Percentiles rank a stretch among this genome's conserved stretches.
Conservation (phyloP, 345 rosid species). For the Pistacia integerrima region DNA sequence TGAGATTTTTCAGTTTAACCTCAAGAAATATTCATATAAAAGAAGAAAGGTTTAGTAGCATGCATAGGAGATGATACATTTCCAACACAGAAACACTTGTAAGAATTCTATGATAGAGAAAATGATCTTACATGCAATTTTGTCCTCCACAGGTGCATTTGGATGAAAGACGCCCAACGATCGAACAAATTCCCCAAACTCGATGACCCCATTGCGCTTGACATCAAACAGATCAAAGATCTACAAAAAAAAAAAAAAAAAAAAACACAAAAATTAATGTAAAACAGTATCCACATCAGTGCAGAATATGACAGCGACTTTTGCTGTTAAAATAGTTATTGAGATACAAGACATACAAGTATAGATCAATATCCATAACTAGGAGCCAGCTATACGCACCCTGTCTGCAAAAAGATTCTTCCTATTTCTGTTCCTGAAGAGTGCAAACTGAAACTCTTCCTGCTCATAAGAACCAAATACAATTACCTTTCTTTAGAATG, state of each 20-base stretch:
- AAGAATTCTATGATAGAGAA: neutral
- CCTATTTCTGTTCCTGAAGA: conserved; percentile 70
- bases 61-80: neutral
- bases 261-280: neutral
- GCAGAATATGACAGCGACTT: neutral
- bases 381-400: conserved; percentile 39
- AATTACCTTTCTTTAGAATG: neutral
- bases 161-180: conserved; percentile 88
- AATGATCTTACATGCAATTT: conserved; percentile 61
- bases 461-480: conserved; percentile 28
- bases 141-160: conserved; percentile 62
- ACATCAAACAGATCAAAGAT: conserved; percentile 83
- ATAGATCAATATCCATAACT: neutral
- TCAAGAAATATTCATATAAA: neutral
- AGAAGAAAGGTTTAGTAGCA: neutral
- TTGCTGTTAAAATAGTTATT: no score
- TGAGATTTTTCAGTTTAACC: neutral
- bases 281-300: neutral
- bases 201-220: conserved; percentile 88
- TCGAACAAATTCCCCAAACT: conserved; percentile 89
- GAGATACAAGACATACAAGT: neutral
- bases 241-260: conserved; percentile 31
- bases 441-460: conserved; percentile 95
- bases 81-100: neutral
- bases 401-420: conserved; percentile 89